Conservation (phyloP, 805 yeast species). For the Diddensiella transvaalensis region DNA sequence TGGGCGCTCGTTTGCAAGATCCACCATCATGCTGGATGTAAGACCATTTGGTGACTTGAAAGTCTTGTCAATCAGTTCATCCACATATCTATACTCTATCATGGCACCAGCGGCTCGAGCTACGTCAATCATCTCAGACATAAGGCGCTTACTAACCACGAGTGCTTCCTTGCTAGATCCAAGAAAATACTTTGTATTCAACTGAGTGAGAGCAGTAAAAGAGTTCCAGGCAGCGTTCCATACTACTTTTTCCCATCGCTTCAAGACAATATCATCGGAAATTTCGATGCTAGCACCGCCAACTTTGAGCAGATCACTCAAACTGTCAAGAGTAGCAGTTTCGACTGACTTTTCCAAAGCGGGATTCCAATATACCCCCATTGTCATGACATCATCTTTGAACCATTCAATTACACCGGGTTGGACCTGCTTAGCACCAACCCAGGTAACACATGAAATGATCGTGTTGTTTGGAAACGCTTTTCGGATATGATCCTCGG, state of each 20-base stretch:
- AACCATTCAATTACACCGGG: slow-evolving; percentile 36
- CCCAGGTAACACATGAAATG: slow-evolving; percentile 21
- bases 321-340: slow-evolving; percentile 31
- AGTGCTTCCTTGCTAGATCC: slow-evolving; percentile 17
- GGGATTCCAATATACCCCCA: slow-evolving; percentile 44
- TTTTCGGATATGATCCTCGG: slow-evolving; percentile 13
- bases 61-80: slow-evolving; percentile 16
- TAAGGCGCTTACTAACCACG: slow-evolving; percentile 36
- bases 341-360: slow-evolving; percentile 36
- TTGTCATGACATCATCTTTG: slow-evolving; percentile 44
- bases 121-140: slow-evolving; percentile 59
- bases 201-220: slow-evolving; percentile 21
- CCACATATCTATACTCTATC: slow-evolving; percentile 10
- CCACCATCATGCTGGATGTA: slow-evolving; percentile 68
- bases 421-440: slow-evolving; percentile 13
- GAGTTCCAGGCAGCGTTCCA: slow-evolving; percentile 27
- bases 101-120: slow-evolving; percentile 66
- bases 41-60: slow-evolving; percentile 8
- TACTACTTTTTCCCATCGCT: slow-evolving; percentile 24
- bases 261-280: slow-evolving; percentile 13
- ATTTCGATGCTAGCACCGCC: slow-evolving; percentile 17
- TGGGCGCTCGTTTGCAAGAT: slow-evolving; percentile 56
- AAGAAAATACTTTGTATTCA: slow-evolving; percentile 17
- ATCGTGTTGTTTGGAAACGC: slow-evolving; percentile 18
- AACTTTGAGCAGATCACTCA: slow-evolving; percentile 36